These are phyloP conservation scores for Phytophthora niederhauseri DNA, from an alignment of 352 stramenopile species.

Conservation along the genomic window DNA sequence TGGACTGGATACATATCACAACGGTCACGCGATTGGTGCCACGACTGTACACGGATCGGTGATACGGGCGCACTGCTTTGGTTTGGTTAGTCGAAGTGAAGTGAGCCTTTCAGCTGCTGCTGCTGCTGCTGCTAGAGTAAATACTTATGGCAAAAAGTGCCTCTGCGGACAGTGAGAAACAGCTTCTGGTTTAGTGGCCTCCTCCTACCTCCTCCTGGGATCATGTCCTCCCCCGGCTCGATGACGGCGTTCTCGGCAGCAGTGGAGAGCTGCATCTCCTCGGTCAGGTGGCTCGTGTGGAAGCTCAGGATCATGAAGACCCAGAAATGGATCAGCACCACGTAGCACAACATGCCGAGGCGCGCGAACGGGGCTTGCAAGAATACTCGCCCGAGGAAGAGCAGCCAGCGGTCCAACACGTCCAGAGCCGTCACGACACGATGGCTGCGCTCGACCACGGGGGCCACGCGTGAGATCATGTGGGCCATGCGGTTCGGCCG, in stretches of 20 bases:
- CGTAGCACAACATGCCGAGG: constrained; percentile 76
- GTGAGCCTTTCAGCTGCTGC: neutral
- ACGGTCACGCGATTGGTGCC: neutral
- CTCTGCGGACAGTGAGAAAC: neutral
- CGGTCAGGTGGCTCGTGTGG: constrained; percentile 86
- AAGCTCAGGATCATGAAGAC: constrained; percentile 88
- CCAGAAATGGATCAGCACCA: constrained; percentile 85
- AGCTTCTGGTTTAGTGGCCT: constrained; percentile 14
- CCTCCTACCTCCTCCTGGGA: constrained; percentile 27
- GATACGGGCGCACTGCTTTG: neutral
- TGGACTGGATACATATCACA: constrained; percentile 17
- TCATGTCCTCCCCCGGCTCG: constrained; percentile 36
- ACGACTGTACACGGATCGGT: neutral
- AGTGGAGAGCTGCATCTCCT: constrained; percentile 64
- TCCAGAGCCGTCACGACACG: constrained; percentile 69
- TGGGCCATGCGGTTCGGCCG: constrained; percentile 71
- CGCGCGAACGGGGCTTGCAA: constrained; percentile 76
- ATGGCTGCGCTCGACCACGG: constrained; percentile 72
- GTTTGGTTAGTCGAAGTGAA: neutral
- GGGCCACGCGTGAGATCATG: constrained; percentile 65
- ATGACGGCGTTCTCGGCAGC: constrained; percentile 24
- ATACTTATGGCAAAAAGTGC: neutral
- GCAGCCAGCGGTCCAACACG: constrained; percentile 72
- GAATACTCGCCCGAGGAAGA: constrained; percentile 84
- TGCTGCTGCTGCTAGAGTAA: neutral